A percentile compares a stretch with the other conserved stretches of the same genome.
Conservation (phyloP, 257 asterid species). For the Solanum peruvianum region DNA sequence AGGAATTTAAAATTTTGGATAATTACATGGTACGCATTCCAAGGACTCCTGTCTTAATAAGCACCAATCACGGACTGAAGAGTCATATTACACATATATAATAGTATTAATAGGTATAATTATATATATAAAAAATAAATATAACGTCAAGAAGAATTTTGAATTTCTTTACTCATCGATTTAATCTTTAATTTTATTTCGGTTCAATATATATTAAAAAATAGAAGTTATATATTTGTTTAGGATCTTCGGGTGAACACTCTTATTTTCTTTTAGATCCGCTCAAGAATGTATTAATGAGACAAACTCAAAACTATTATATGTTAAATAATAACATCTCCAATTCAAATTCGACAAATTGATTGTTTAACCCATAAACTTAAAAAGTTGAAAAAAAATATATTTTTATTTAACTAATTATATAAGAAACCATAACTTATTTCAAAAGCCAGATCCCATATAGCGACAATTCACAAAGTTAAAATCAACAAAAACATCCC, state of each 20-base stretch:
- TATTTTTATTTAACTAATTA: not conserved
- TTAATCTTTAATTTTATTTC: too few relatives aligned
- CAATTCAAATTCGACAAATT: not conserved
- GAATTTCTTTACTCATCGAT: too few relatives aligned
- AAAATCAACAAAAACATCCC: not conserved
- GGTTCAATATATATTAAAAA: too few relatives aligned
- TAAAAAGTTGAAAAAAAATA: not conserved
- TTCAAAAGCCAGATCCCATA: not conserved
- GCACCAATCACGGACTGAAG: not conserved
- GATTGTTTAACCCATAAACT: not conserved
- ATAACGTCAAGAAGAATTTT: not conserved
- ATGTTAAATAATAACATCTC: not conserved
- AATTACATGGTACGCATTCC: not conserved
- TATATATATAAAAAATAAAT: too few relatives aligned
- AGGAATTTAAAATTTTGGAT: not conserved
- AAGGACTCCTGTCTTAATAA: not conserved
- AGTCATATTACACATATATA: not conserved
- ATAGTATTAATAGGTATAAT: too few relatives aligned
- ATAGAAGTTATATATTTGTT: too few relatives aligned
- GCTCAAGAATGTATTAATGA: not conserved
- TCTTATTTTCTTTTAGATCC: too few relatives aligned
- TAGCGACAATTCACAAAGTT: not conserved
- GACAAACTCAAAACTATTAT: not conserved
- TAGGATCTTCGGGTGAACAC: accelerated
- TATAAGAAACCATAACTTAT: not conserved